A percentile compares a stretch with the other conserved stretches of the same genome.
phyloP scores from a whole-genome alignment of 2,329 filamentous ascomycete genomes.

The Botrytis medusae region DNA sequence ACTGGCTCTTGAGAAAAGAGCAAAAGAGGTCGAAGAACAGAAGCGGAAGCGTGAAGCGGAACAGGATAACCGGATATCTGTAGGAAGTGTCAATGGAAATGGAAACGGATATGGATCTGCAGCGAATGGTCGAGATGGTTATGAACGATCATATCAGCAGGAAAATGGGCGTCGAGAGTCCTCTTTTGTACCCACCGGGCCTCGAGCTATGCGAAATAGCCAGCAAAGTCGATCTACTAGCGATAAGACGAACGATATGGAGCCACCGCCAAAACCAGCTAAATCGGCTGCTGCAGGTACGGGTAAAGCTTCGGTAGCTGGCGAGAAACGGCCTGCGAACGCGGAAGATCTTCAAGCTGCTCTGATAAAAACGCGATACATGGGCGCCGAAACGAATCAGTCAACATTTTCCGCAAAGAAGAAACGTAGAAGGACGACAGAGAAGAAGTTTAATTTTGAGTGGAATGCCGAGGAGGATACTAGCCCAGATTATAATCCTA shows the following conservation, averaged over 20 bases:
- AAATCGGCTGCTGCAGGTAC: constrained; percentile 26
- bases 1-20: constrained; percentile 73
- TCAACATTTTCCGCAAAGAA: constrained; percentile 94
- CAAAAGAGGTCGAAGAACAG: constrained; percentile 67
- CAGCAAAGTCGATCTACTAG: constrained; percentile 26
- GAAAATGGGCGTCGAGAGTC: constrained; percentile 34
- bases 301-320: constrained; percentile 39
- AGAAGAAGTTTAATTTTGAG: constrained; percentile 98
- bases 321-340: constrained; percentile 42
- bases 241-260: constrained; percentile 26
- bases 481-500: constrained; percentile 75
- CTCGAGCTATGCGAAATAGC: constrained; percentile 60
- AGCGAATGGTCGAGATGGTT: constrained; percentile 31
- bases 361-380: constrained; percentile 77
- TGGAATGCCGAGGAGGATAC: constrained; percentile 97
- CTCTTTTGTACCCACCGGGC: constrained; percentile 64
- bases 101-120: constrained; percentile 16
- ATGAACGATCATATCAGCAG: constrained; percentile 29
- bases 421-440: constrained; percentile 87
- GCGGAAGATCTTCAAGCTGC: constrained; percentile 68
- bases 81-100: constrained; percentile 28
- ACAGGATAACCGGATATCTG: constrained; percentile 28
- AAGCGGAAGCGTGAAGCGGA: constrained; percentile 48
- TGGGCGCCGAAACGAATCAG: constrained; percentile 84
- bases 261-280: constrained; percentile 37